Evolutionary conservation across 1,284 basidiomycete species (phyloP), one percentile per base, ranked within the genome.

Genomic region (Termitomyces sp.): DNA sequence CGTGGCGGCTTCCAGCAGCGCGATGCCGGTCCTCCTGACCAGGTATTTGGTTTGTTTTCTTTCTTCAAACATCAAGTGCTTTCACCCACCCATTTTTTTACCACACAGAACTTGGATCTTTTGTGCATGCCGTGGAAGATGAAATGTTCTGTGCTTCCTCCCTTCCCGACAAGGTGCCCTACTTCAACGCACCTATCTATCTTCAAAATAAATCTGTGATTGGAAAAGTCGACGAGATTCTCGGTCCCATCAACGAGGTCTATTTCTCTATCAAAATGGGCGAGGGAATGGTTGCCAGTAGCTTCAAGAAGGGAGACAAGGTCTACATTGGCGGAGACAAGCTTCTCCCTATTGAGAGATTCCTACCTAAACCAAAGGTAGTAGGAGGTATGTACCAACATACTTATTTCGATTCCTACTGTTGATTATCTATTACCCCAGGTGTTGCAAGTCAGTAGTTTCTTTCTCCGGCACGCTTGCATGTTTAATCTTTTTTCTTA

Each of bases 181-280:
- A 97, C 75, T 99, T 99, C 79, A 99, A 99, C 71, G 96, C 97
- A 0, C 96, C 97, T 50, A 97, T 99, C 68, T 99, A 97, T 72
- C 83, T 99, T 48, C 87, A 93, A 77, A 99, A 99, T 75, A 99
- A 98, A 75, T 93, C 94, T 8, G 83, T 84, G 57, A 93, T 97
- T 59, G 94, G 94, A 59, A 96, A 95, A 71, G 90, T 97, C 35
- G 94, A 97, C 71, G 94, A 97, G 71, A 97, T 97, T 59, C 79
- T 97, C 14, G 94, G 94, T 0, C 97, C 97, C 9, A 96, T 99
- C 71, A 99, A 99, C 71, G 93, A 99, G 69, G 94, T 99, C 53
- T 98, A 86, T 74, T 99, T 99, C 67, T 97, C 95, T 4, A 81
- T 99, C 62, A 99, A 99, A 76, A 97, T 98, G 90, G 86, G 89